A percentile compares a stretch with the other conserved stretches of the same genome.
Conservation (phyloP, 2,329 filamentous ascomycete species). For the Pseudodiploospora longispora region DNA sequence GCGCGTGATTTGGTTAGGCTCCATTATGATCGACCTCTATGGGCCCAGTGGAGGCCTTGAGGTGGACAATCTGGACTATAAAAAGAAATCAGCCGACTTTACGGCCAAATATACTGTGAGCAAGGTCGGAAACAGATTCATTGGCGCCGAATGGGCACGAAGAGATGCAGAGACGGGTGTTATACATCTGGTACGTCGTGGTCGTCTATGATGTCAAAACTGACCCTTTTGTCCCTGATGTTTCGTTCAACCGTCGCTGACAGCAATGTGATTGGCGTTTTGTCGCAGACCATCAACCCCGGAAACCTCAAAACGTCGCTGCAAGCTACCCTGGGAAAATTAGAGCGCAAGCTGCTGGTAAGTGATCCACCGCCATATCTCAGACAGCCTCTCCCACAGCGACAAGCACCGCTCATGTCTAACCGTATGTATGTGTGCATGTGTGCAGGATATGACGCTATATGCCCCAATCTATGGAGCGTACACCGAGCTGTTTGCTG, state of each 20-base stretch:
- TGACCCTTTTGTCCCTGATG: no score
- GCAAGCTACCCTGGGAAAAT: slow-evolving; percentile 4
- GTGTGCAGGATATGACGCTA: slow-evolving; percentile 7
- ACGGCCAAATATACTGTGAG: slow-evolving; percentile 2
- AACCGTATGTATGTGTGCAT: no score
- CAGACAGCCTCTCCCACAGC: no score
- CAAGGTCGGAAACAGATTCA: slow-evolving; percentile 6
- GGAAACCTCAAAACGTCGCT: slow-evolving; percentile 28
- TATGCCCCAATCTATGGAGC: slow-evolving; percentile 30
- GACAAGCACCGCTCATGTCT: no score
- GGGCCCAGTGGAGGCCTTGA: slow-evolving; percentile 11
- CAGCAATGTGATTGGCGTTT: neutral
- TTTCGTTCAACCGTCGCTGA: neutral
- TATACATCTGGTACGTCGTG: slow-evolving; percentile 6
- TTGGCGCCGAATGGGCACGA: slow-evolving; percentile 7
- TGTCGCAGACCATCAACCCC: slow-evolving; percentile 20
- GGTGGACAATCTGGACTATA: slow-evolving; percentile 17
- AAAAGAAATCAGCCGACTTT: slow-evolving; percentile 2
- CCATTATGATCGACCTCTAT: slow-evolving; percentile 6
- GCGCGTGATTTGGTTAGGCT: slow-evolving; percentile 16
- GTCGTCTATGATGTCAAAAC: slow-evolving; percentile 1
- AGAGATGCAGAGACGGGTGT: slow-evolving; percentile 8
- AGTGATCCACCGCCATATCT: no score
- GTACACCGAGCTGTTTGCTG: slow-evolving; percentile 41
- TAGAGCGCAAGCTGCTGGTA: slow-evolving; percentile 8